These are phyloP conservation scores for Grigorovia jiainica DNA, from an alignment of 805 yeast genomes.

Conservation along the genomic window DNA sequence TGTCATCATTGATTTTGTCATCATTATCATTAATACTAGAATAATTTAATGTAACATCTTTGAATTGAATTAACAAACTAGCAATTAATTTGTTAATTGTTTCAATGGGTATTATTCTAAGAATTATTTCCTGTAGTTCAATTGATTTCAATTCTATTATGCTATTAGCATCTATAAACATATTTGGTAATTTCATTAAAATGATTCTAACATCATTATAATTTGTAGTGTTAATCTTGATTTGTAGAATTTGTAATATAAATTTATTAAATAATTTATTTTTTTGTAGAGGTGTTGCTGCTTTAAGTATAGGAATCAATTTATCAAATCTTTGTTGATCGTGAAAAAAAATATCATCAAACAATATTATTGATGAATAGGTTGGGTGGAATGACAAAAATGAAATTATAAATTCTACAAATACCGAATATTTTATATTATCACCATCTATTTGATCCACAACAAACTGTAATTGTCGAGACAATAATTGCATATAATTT, in stretches of 20 bases:
- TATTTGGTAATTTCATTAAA: constrained; percentile 8
- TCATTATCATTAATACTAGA: constrained; percentile 1
- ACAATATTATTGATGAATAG: constrained; percentile 9
- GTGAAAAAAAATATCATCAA: constrained; percentile 14
- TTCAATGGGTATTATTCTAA: constrained; percentile 8
- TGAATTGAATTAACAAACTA: not conserved
- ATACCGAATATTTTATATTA: not conserved
- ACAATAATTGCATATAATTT: not conserved
- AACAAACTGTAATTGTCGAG: not conserved
- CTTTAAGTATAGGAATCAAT: constrained; percentile 7
- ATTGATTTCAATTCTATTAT: constrained; percentile 11
- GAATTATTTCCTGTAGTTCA: constrained; percentile 11
- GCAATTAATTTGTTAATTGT: not conserved
- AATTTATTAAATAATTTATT: constrained; percentile 11
- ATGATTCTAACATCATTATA: not conserved
- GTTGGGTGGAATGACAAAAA: constrained; percentile 13
- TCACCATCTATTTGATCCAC: not conserved
- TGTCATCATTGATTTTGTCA: too few relatives aligned
- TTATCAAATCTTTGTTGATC: constrained; percentile 5
- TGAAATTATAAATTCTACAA: constrained; percentile 11
- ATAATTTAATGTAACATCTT: not conserved
- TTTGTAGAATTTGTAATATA: constrained; percentile 16
- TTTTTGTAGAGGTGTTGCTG: constrained; percentile 10
- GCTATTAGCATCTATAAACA: constrained; percentile 5
- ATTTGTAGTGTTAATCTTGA: constrained; percentile 5